Evolutionary conservation across 2,329 filamentous ascomycete genomes (phyloP).

Genomic region (Beauveria sp.): DNA sequence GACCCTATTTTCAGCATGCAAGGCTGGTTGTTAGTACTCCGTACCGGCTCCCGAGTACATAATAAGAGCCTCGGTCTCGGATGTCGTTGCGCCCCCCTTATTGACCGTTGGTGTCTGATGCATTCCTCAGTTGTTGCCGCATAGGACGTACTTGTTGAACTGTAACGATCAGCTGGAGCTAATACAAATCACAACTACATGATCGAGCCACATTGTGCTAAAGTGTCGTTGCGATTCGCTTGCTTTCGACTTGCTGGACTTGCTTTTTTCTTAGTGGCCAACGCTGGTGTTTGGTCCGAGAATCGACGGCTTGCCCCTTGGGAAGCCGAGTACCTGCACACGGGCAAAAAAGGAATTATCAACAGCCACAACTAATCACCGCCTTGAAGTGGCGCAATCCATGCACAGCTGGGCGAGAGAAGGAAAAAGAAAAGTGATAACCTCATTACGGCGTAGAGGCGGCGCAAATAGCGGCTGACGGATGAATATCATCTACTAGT

Average conservation of each 20-base stretch:
- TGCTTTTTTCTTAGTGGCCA: not conserved
- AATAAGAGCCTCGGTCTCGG: not conserved
- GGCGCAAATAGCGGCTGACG: too few species aligned
- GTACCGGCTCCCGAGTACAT: not conserved
- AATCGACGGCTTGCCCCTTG: not conserved
- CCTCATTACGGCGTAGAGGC: too few species aligned
- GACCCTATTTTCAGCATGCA: not conserved
- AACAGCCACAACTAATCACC: not conserved
- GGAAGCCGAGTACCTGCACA: not conserved
- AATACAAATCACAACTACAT: too few species aligned
- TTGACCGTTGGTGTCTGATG: not conserved
- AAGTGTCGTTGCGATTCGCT: not conserved
- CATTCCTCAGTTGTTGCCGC: too few species aligned
- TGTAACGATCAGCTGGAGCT: too few species aligned
- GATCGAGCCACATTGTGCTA: too few species aligned
- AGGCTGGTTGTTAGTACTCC: not conserved
- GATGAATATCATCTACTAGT: too few species aligned
- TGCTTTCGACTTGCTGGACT: not conserved
- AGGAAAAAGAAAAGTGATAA: too few species aligned
- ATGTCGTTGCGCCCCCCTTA: not conserved
- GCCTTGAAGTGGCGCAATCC: not conserved
- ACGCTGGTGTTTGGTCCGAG: not conserved
- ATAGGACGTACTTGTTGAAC: too few species aligned
- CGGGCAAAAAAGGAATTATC: not conserved
- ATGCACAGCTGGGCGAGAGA: too few species aligned